Conservation (phyloP, 768 basidiomycete species). For the Pleurotus tuber-regium region DNA sequence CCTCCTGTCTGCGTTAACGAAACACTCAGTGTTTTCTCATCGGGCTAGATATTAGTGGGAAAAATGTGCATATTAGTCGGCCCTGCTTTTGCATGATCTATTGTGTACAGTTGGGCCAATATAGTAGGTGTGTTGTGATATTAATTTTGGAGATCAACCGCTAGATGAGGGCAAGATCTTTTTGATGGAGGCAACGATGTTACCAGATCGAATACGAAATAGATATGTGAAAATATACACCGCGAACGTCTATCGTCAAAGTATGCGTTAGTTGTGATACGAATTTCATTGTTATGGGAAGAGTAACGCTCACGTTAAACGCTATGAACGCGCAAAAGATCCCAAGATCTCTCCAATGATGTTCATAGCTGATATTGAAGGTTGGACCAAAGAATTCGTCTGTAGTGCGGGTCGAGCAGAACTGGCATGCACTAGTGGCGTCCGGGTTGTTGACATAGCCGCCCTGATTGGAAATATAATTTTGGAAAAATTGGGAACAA, state of each 20-base stretch:
- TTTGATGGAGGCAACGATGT: not conserved
- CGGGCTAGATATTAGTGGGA: no score
- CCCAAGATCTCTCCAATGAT: conserved; percentile 56
- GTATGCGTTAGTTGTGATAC: no score
- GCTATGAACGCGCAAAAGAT: conserved; percentile 44
- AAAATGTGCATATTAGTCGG: no score
- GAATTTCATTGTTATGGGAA: not conserved
- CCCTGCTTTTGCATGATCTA: no score
- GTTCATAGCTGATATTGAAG: conserved; percentile 57
- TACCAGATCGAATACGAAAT: conserved; percentile 4
- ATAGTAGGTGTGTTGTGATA: no score
- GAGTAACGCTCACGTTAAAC: conserved; percentile 44
- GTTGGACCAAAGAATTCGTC: conserved; percentile 50
- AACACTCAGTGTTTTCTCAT: no score
- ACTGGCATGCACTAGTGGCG: conserved; percentile 52
- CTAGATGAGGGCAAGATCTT: not conserved
- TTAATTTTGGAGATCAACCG: no score
- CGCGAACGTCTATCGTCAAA: conserved; percentile 30
- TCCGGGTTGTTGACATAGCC: conserved; percentile 57
- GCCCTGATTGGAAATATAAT: conserved; percentile 47
- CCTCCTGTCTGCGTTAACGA: no score
- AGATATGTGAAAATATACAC: conserved; percentile 41
- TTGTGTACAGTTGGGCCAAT: no score
- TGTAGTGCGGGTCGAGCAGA: conserved; percentile 57
- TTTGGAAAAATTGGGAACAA: conserved; percentile 49